phyloP scores from a whole-genome alignment of 106 monocot genomes.

The Phalaenopsis aphrodite region DNA sequence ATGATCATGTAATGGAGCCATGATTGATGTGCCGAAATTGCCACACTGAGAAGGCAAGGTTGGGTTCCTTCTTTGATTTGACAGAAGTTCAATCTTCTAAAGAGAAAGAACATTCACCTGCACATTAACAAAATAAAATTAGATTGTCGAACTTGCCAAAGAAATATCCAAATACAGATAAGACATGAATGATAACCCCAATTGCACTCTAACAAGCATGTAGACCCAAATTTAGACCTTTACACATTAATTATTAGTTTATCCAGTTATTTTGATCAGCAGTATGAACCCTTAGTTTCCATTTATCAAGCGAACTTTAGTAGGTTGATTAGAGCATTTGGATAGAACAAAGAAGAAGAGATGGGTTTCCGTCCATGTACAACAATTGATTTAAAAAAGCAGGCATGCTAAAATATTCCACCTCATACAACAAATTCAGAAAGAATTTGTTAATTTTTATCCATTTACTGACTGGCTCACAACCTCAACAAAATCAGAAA shows the following conservation, averaged over 20 bases:
- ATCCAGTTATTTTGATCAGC: too few relatives aligned
- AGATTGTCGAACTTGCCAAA: too few relatives aligned
- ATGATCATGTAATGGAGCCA: constrained; percentile 26
- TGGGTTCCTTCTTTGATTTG: neutral
- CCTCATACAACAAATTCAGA: neutral
- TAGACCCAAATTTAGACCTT: too few relatives aligned
- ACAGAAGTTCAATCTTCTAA: neutral
- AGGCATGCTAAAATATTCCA: too few relatives aligned
- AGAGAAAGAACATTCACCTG: neutral
- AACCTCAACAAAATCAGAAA: neutral
- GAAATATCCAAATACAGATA: too few relatives aligned
- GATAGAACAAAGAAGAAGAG: neutral
- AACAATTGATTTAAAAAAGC: neutral
- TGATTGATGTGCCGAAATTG: constrained; percentile 3
- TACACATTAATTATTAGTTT: too few relatives aligned
- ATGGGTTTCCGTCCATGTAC: neutral
- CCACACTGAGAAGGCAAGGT: neutral
- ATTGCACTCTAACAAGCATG: too few relatives aligned
- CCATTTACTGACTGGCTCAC: neutral
- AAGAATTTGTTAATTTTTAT: neutral
- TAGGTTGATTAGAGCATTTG: neutral
- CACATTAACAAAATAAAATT: neutral
- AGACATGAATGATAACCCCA: too few relatives aligned
- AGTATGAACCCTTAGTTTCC: too few relatives aligned
- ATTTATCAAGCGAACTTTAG: neutral